These are phyloP conservation scores for Luzula sylvatica DNA, from an alignment of 176 grass and related monocot species.

Conservation along the genomic window DNA sequence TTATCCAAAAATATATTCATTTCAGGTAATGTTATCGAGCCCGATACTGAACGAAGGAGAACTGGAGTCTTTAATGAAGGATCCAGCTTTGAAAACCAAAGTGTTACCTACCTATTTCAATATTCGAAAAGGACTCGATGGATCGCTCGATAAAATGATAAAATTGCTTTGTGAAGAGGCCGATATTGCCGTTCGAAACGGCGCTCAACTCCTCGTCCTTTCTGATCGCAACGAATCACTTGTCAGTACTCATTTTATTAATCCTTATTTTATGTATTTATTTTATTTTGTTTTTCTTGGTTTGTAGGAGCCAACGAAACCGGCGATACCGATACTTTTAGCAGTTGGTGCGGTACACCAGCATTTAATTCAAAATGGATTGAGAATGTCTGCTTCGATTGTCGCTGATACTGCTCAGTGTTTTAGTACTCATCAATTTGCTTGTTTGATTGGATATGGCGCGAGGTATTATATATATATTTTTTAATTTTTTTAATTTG, in stretches of 20 bases:
- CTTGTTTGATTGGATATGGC: constrained; percentile 98
- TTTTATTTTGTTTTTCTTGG: neutral
- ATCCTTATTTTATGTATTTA: neutral
- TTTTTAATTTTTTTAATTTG: constrained; percentile 1
- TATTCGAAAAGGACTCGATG: constrained; percentile 93
- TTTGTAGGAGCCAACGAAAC: constrained; percentile 75
- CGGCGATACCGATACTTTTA: constrained; percentile 92
- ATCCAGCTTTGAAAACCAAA: constrained; percentile 69
- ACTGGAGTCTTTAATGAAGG: constrained; percentile 73
- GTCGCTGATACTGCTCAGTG: constrained; percentile 98
- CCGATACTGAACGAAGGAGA: constrained; percentile 97
- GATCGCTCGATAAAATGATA: constrained; percentile 66
- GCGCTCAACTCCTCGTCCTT: constrained; percentile 90
- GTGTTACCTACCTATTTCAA: constrained; percentile 74
- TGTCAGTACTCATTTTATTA: constrained; percentile 40
- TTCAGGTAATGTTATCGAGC: constrained; percentile 82
- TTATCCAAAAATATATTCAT: constrained; percentile 18
- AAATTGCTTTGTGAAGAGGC: constrained; percentile 78
- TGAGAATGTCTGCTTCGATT: constrained; percentile 93
- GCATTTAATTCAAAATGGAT: constrained; percentile 98
- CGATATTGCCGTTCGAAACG: constrained; percentile 88
- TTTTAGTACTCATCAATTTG: constrained; percentile 99
- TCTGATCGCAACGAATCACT: constrained; percentile 83
- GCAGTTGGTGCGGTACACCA: constrained; percentile 97
- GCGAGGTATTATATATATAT: constrained; percentile 51